Evolutionary conservation across 768 basidiomycete genomes (phyloP), one percentile per base, ranked within the genome.

Genomic region (Boletus pseudo-olivaceus): DNA sequence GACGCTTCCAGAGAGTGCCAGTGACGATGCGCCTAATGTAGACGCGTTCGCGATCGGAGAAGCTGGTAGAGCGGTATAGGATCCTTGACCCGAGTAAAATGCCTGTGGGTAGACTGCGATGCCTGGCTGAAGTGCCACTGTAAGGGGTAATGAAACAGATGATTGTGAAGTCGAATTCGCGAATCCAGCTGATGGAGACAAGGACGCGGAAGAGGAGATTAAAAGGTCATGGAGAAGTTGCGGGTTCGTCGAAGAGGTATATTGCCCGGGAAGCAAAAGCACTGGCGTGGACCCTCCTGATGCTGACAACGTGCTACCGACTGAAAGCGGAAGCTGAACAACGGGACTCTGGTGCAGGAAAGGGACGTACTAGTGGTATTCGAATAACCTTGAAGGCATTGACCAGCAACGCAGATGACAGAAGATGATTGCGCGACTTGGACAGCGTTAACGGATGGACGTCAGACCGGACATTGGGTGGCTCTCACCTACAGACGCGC

Each of bases 381-480:
- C 32, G 87, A 82, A 71, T 73, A 81, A 54, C 90, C 90, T 70
- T 90, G 79, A 53, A 92, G 73, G 76, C 90, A 92, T 87, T 93
- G 89, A 62, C 90, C 90, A 68, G 90, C 87, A 88, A 89, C 76
- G 78, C 90, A 92, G 57, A 93, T 76, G 53, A 91, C 83, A 64
- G 84, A 71, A 55, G 75, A 68, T 60, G 79, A 76, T 69, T 85
- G 82, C 55, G 85, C 84, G 66, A 75, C 81, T 83, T 30, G 50
- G 34, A 35, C 4, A 29, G 11, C 30, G 40, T 63, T 4, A 62
- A 51, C 33, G 17, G 29, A 30, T 23, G 15, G 8, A 43, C 53
- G 6, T 15, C 14, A 32, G 20, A 15, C 4, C 23, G 30, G 7
- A 44, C 5, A 2, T 19, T 29, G 44, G n/a, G 50, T 15, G 10